phyloP scores from a whole-genome alignment of 352 stramenopile genomes.

The Globisporangium perplexum region DNA sequence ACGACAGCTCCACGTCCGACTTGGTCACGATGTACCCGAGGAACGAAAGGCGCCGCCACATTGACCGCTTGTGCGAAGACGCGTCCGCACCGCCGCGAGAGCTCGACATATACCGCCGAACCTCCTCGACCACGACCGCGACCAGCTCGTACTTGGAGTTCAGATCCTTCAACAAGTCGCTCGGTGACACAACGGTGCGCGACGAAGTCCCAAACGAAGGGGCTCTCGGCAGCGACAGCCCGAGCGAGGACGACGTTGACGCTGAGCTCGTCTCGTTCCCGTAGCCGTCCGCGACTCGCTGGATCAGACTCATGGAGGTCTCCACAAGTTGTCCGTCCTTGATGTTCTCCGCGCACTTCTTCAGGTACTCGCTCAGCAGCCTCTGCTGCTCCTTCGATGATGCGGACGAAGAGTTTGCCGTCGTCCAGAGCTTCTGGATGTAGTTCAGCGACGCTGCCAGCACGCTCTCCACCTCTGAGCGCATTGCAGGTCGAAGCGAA shows the following conservation, averaged over 20 bases:
- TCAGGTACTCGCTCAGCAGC: constrained; percentile 62
- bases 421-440: constrained; percentile 59
- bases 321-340: constrained; percentile 44
- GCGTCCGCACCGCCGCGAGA: not conserved
- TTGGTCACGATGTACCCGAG: constrained; percentile 72
- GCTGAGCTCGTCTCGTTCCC: constrained; percentile 28
- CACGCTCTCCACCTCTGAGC: constrained; percentile 42
- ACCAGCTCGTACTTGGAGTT: constrained; percentile 61
- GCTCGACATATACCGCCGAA: constrained; percentile 33
- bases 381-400: constrained; percentile 70
- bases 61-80: constrained; percentile 10
- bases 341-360: constrained; percentile 72
- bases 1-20: constrained; percentile 64
- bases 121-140: constrained; percentile 46
- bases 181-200: constrained; percentile 34
- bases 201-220: constrained; percentile 13
- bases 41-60: constrained; percentile 58
- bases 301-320: constrained; percentile 74
- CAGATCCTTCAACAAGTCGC: constrained; percentile 60
- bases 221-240: constrained; percentile 26
- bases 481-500: constrained; percentile 27
- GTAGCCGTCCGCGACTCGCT: constrained; percentile 52
- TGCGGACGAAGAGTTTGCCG: constrained; percentile 31
- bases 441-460: constrained; percentile 71
- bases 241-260: constrained; percentile 28